Evolutionary conservation across 1,139 yeast genomes (phyloP).

Genomic region (Suhomyces yuchorum): DNA sequence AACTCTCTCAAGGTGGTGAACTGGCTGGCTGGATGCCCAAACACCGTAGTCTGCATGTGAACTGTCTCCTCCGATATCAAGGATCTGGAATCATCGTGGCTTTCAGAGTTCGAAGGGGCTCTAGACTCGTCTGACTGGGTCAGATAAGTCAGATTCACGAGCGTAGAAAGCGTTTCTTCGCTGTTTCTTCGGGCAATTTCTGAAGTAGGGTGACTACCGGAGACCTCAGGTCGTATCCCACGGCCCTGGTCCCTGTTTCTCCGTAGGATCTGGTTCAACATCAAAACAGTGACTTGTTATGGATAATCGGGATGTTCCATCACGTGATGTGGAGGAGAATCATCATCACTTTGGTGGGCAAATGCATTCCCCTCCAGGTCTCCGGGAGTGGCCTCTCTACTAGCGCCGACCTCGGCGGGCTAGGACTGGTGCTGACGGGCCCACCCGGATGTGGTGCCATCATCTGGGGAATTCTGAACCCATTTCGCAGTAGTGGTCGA

Average conservation of each 20-base stretch:
- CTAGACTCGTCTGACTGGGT: neutral
- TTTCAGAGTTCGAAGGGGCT: neutral
- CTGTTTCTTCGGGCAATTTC: constrained; percentile 11
- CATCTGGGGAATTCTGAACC: too few species aligned
- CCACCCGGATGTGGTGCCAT: too few species aligned
- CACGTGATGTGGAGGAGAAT: neutral
- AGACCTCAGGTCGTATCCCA: neutral
- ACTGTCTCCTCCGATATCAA: constrained; percentile 35
- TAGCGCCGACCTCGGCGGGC: neutral
- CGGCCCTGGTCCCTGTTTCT: constrained; percentile 5
- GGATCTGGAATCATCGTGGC: constrained; percentile 6
- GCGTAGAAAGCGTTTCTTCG: constrained; percentile 20
- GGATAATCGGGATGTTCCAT: neutral
- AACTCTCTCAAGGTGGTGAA: constrained; percentile 24
- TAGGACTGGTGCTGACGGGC: too few species aligned
- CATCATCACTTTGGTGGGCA: neutral
- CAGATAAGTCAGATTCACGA: constrained; percentile 12
- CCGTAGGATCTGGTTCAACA: constrained; percentile 8
- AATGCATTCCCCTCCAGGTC: neutral
- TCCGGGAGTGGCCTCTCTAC: neutral
- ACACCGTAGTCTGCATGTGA: constrained; percentile 24
- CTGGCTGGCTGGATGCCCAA: constrained; percentile 24
- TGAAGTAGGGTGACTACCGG: neutral
- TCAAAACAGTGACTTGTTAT: neutral
- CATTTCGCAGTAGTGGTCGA: too few species aligned